These are phyloP conservation scores for Tagetes erecta DNA, from an alignment of 129 eudicot genomes.

Conservation along the genomic window DNA sequence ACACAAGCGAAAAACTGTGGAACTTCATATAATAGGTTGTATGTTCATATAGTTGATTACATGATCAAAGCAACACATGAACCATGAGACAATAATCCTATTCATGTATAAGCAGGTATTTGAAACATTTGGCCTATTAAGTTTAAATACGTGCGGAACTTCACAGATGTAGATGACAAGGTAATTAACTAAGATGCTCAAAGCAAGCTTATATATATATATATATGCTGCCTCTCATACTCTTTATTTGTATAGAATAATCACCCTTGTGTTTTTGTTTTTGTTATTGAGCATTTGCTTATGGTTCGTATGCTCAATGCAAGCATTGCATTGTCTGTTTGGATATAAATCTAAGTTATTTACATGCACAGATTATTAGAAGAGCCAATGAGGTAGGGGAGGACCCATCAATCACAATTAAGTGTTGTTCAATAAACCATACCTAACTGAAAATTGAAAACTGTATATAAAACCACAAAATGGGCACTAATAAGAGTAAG, in stretches of 20 bases:
- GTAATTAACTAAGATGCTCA: slow-evolving; percentile 39
- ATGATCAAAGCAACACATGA: too few relatives aligned
- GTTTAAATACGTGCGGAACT: slow-evolving; percentile 72
- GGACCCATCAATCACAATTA: slow-evolving; percentile 39
- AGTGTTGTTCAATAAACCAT: too few relatives aligned
- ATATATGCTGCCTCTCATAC: too few relatives aligned
- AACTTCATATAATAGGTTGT: too few relatives aligned
- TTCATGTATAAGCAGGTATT: slow-evolving; percentile 43
- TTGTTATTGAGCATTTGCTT: neutral
- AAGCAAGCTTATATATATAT: neutral
- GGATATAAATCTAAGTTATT: neutral
- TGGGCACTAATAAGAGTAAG: too few relatives aligned
- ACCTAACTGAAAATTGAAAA: too few relatives aligned
- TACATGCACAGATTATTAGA: slow-evolving; percentile 60
- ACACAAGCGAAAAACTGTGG: too few relatives aligned
- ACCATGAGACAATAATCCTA: neutral
- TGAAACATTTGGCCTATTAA: slow-evolving; percentile 70
- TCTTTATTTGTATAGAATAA: too few relatives aligned
- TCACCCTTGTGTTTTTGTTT: neutral
- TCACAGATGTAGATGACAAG: slow-evolving; percentile 95
- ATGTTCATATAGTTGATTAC: too few relatives aligned
- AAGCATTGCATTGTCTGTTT: neutral
- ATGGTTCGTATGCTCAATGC: neutral
- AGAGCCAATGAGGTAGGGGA: slow-evolving; percentile 76
- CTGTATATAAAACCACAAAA: too few relatives aligned